Conservation (phyloP, 495 filamentous ascomycete genomes). For the Penicillium samsonianum region DNA sequence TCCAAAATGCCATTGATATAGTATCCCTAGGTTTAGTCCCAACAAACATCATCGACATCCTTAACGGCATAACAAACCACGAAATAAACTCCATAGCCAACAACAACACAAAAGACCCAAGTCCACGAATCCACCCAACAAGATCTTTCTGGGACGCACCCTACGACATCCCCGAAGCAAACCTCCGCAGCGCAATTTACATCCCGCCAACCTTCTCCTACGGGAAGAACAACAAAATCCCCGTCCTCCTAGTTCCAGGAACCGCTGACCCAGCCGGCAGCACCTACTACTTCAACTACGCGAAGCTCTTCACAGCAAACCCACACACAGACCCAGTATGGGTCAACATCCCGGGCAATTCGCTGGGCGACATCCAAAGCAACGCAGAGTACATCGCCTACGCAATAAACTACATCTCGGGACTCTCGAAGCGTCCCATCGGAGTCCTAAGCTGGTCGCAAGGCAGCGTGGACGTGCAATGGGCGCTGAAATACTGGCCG, state of each 20-base stretch:
- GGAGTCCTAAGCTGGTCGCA: constrained; percentile 29
- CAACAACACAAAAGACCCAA: neutral
- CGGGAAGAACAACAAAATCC: constrained; percentile 33
- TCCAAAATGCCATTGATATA: constrained; percentile 1
- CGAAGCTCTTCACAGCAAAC: constrained; percentile 36
- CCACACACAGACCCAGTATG: constrained; percentile 47
- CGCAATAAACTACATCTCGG: constrained; percentile 44
- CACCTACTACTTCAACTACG: constrained; percentile 45
- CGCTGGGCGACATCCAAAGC: constrained; percentile 42
- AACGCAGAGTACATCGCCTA: constrained; percentile 49
- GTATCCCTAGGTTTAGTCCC: constrained; percentile 3
- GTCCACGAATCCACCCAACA: constrained; percentile 29
- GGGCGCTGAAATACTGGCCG: constrained; percentile 54
- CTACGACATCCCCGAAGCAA: constrained; percentile 41
- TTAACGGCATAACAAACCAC: neutral
- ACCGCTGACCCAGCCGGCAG: constrained; percentile 43
- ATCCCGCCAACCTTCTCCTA: constrained; percentile 45
- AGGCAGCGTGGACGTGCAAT: constrained; percentile 42
- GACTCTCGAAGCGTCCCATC: constrained; percentile 31
- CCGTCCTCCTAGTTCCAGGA: constrained; percentile 49
- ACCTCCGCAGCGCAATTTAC: constrained; percentile 43
- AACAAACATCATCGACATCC: constrained; percentile 4
- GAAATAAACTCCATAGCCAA: constrained; percentile 4
- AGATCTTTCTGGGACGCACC: constrained; percentile 39
- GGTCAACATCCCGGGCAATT: constrained; percentile 48